Evolutionary conservation across 805 yeast species (phyloP), one percentile per base, ranked within the genome.

Genomic region (Groenewaldozyma tartarivorans): DNA sequence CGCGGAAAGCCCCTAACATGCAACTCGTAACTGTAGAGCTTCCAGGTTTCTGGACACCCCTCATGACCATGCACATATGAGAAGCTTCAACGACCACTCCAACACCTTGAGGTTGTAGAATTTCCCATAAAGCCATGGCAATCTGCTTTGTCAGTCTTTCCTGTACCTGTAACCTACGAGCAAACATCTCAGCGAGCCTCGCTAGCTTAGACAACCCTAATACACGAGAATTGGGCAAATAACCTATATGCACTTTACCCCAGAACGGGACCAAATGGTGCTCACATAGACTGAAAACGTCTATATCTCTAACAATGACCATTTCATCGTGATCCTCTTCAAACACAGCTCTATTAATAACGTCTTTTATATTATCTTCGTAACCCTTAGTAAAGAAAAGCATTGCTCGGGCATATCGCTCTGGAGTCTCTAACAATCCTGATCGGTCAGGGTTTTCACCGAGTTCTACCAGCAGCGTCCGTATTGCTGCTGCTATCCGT

Each of bases 251-350:
- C 40, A 90, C 94, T 56, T 90, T 92, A 43, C 99, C 99, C 54
- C 78, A 84, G 60, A 92, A 92, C 18, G 99, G 99, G 20, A 94
- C 99, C 54, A 92, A 67, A 64, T 92, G 99, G 61, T 92, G 99
- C 64, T 92, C 99, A 63, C 99, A 92, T 40, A 92, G 68, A 2
- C 96, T 85, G 60, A 79, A 83, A 40, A 92, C 75, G 52, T 86
- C 95, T 43, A 92, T 92, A 61, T 92, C 96, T 56, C 90, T 74
- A 20, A 92, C 98, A 48, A 92, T 88, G 36, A 92, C 97, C 97
- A 92, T 92, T 58, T 92, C 99, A 60, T 92, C 97, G 58, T 92
- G 98, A 58, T 92, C 95, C 60, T 92, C 97, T 60, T 92, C 96
- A 53, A 92, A 92, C 4, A 92, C 94, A 0, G 98, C 98, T 46